These are phyloP conservation scores for Aspergillus cavernicola DNA, from an alignment of 495 filamentous ascomycete species.

Conservation along the genomic window DNA sequence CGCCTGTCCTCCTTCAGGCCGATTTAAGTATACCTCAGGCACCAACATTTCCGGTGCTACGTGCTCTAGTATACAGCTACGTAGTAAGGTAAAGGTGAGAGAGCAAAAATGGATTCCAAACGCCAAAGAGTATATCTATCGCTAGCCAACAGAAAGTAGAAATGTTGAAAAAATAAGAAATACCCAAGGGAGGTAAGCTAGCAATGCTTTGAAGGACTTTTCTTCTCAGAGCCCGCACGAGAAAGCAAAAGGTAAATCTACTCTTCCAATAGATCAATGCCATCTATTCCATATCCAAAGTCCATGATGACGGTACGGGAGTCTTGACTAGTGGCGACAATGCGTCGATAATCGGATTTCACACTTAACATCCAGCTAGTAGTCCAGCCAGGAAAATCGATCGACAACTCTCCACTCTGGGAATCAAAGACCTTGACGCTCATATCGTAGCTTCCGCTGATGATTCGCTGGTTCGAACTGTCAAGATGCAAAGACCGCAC, in stretches of 20 bases:
- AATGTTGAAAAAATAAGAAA: background rate
- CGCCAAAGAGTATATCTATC: constrained; percentile 23
- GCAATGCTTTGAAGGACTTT: constrained; percentile 17
- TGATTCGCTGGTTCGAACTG: constrained; percentile 70
- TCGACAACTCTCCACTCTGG: constrained; percentile 63
- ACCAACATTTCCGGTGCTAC: too few species aligned
- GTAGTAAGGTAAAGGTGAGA: too few species aligned
- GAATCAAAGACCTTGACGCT: constrained; percentile 90
- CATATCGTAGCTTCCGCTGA: constrained; percentile 91
- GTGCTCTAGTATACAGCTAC: too few species aligned
- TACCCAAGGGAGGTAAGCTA: constrained; percentile 1
- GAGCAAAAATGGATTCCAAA: constrained; percentile 8
- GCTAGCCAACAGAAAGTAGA: constrained; percentile 17
- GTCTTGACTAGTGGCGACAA: constrained; percentile 92
- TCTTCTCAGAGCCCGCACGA: constrained; percentile 8
- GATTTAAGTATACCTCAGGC: constrained; percentile 8
- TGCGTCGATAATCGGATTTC: constrained; percentile 89
- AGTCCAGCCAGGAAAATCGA: constrained; percentile 85
- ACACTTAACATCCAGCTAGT: constrained; percentile 94
- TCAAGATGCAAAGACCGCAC: constrained; percentile 90
- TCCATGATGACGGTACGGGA: constrained; percentile 89
- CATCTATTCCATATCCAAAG: constrained; percentile 50
- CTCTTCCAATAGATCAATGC: constrained; percentile 46
- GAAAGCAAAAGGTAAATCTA: constrained; percentile 22
- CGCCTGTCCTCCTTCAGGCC: constrained; percentile 11